Evolutionary conservation across 2,329 filamentous ascomycete species (phyloP), one percentile per base, ranked within the genome.

Genomic region (Pseudogymnoascus sp.): DNA sequence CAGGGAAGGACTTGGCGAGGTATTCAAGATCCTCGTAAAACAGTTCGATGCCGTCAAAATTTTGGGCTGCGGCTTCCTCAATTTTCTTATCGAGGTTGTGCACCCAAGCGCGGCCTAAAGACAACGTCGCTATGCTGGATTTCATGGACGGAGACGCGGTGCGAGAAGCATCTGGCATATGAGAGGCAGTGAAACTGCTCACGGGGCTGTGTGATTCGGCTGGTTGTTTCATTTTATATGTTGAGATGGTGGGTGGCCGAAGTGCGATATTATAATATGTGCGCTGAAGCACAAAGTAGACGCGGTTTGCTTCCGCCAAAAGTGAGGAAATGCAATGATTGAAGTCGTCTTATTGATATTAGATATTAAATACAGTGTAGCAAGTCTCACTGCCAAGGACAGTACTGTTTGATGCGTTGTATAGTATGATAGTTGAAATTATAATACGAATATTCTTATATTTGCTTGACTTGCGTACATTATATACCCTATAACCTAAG

Each of bases 21-120:
- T 85, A 83, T 62, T 83, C 76, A 3, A 93, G 79, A 70, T 93
- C 89, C 70, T 93, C 89, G 72, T 87, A 85, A 76, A 91, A 91
- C 18, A 91, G 78, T 71, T 93, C 89, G 65, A 93, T 82, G 59
- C 87, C 88, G 62, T 80, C 72, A 70, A 90, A 84, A 18, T 85
- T 85, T 66, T 88, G 79, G 60, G 78, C 76, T 5, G 81, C 76
- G 8, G 89, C 89, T 75, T 85, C 81, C 69, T 85, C 79, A 57
- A 93, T 80, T 70, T 91, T 93, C 69, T 81, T 75, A 1, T 78
- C 73, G 20, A 93, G 78, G 28, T 78, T 76, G 72, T 93, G 89
- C 64, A 87, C 83, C 69, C 87, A 79, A 68, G 84, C 85, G 57
- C 87, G 84, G 60, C 89, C 88, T 2, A 91, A 78, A 2, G 7